Percentiles rank a stretch among this genome's conserved stretches.
phyloP scores from a whole-genome alignment of 2,329 filamentous ascomycete genomes.

The Aspergillus proliferans region DNA sequence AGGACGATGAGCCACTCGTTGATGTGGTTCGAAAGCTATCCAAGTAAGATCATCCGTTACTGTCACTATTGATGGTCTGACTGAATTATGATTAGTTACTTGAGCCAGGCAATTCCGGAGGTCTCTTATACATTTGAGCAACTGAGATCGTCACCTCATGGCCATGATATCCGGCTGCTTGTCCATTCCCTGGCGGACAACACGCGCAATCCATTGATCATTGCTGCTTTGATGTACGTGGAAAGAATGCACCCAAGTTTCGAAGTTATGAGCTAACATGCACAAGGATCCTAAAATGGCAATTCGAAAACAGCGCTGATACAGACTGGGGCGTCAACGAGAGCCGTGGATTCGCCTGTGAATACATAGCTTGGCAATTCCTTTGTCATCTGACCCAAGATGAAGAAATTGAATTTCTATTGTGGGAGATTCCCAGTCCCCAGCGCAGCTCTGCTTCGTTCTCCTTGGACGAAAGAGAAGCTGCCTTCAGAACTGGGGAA shows the following conservation, averaged over 20 bases:
- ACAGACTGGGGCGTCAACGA: slow-evolving; percentile 53
- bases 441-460: slow-evolving; percentile 12
- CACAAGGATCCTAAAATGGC: slow-evolving; percentile 52
- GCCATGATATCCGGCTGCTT: slow-evolving; percentile 33
- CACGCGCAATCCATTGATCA: slow-evolving; percentile 39
- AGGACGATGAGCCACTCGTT: slow-evolving; percentile 33
- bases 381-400: slow-evolving; percentile 50
- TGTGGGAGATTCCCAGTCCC: slow-evolving; percentile 44
- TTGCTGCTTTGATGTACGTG: slow-evolving; percentile 47
- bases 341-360: slow-evolving; percentile 53
- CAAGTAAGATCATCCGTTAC: slow-evolving; percentile 18
- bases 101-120: slow-evolving; percentile 34
- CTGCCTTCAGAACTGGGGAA: slow-evolving; percentile 8
- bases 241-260: slow-evolving; percentile 9
- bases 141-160: slow-evolving; percentile 33
- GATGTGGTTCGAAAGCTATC: slow-evolving; percentile 37
- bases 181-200: slow-evolving; percentile 34
- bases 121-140: slow-evolving; percentile 41
- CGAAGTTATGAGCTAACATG: not conserved
- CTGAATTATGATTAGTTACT: slow-evolving; percentile 25
- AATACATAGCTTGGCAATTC: slow-evolving; percentile 58
- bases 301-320: slow-evolving; percentile 47
- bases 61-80: slow-evolving; percentile 4
- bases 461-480: slow-evolving; percentile 15
- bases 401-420: slow-evolving; percentile 53